Base-by-base conservation (phyloP, 2,329 filamentous ascomycete species). In the Cladophialophora exuberans region DNA sequence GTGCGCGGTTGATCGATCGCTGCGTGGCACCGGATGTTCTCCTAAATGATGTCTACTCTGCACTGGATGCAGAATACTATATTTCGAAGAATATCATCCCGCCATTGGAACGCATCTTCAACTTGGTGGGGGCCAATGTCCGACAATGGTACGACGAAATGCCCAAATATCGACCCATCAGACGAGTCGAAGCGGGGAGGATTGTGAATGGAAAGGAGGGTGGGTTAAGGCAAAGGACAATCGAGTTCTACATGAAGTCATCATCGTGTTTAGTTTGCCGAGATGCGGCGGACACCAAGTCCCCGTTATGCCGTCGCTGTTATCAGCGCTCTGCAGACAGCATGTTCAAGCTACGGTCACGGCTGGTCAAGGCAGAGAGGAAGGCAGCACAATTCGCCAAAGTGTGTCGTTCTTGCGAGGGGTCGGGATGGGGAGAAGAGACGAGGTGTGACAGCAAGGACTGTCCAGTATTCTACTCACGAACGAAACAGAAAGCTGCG, bases 41-140 rank as follows among this genome's bases (percentile, higher is more conserved):
- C 3, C 79, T 97, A 1, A 77, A 83, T 49, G 89, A 89, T 62
- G 84, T 89, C 18, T 83, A 93, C 64, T 82, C 87, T 46, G 86
- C 90, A 64, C 81, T 99, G 15, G 94, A 99, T 67, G 87, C 92
- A 0, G 91, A 97, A 64, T 99, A 99, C 73, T 99, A 99, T 75
- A 97, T 99, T 66, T 84, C 83, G 15, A 97, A 97, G 76, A 97
- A 97, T 68, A 69, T 99, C 6, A 95, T 99, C 45, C 94, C 94
- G 4, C 94, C 94, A 0, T 80, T 99, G 0, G 93, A 97, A 71
- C 86, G 94, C 23, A 97, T 99, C 62, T 97, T 99, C 76, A 96
- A 94, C 66, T 85, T 99, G 2, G 89, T 97, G 2, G 94, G 94
- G 5, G 94, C 91, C 26, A 96, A 94, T 68, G 89, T 97, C 0